Evolutionary conservation across 2,329 filamentous ascomycete genomes (phyloP).

Genomic region (Aspergillus sp.): DNA sequence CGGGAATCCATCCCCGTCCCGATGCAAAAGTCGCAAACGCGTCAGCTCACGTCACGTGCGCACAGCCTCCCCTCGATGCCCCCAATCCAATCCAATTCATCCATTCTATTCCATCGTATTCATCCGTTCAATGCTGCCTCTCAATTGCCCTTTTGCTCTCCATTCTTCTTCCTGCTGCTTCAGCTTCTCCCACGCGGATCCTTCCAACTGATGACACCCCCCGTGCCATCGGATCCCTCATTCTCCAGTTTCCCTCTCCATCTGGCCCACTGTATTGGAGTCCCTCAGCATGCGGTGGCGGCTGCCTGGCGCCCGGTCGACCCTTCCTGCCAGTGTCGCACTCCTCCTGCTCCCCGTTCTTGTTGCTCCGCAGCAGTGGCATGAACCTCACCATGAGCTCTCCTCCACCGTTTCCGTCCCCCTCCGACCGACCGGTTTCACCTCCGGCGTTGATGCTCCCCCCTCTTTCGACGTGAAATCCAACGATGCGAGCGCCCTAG

Average conservation of each 20-base stretch:
- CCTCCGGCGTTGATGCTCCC: slow-evolving; percentile 22
- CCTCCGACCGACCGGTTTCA: slow-evolving; percentile 24
- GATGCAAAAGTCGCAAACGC: too few relatives aligned
- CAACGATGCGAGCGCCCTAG: slow-evolving; percentile 87
- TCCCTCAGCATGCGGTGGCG: slow-evolving; percentile 62
- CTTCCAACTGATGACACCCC: slow-evolving; percentile 14
- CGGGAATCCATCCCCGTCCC: too few relatives aligned
- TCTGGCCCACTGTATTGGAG: slow-evolving; percentile 34
- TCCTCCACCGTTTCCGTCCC: slow-evolving; percentile 32
- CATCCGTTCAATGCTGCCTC: too few relatives aligned
- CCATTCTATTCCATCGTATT: too few relatives aligned
- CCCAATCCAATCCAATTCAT: too few relatives aligned
- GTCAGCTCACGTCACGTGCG: too few relatives aligned
- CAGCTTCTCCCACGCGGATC: slow-evolving; percentile 7
- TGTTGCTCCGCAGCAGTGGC: slow-evolving; percentile 67
- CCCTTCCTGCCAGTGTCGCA: slow-evolving; percentile 58
- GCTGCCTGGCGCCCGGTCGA: slow-evolving; percentile 60
- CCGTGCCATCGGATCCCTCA: slow-evolving; percentile 4
- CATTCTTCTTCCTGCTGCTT: background rate
- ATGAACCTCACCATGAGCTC: slow-evolving; percentile 32
- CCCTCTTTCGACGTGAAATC: slow-evolving; percentile 39
- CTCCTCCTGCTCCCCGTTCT: slow-evolving; percentile 61
- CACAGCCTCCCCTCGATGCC: too few relatives aligned
- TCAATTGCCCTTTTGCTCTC: background rate
- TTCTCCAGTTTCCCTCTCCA: background rate